phyloP scores from a whole-genome alignment of 2,329 filamentous ascomycete genomes.

The Fusarium clavum region DNA sequence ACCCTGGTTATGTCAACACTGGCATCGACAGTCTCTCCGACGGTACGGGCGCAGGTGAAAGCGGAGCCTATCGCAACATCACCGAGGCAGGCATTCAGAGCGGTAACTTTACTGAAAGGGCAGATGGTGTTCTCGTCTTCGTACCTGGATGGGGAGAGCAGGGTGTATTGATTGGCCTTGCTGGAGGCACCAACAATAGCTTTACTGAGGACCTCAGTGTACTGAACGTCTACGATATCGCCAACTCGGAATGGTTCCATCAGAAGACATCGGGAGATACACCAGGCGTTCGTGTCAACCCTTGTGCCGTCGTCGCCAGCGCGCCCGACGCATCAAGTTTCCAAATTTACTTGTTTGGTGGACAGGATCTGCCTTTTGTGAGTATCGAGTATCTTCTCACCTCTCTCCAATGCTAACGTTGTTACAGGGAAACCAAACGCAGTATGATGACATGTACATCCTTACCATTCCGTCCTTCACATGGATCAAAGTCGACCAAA shows the following conservation, averaged over 20 bases:
- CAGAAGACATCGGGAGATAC: slow-evolving; percentile 66
- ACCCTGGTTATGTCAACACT: slow-evolving; percentile 74
- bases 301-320: slow-evolving; percentile 72
- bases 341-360: slow-evolving; percentile 83
- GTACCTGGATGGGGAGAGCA: slow-evolving; percentile 78
- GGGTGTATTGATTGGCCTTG: slow-evolving; percentile 78
- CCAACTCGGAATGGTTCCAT: slow-evolving; percentile 68
- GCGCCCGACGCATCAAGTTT: slow-evolving; percentile 78
- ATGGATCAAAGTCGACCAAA: slow-evolving; percentile 68
- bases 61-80: slow-evolving; percentile 78
- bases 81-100: slow-evolving; percentile 77
- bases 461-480: slow-evolving; percentile 71
- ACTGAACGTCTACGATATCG: slow-evolving; percentile 77
- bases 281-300: slow-evolving; percentile 65
- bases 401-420: slow-evolving; percentile 14
- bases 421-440: slow-evolving; percentile 58
- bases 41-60: slow-evolving; percentile 66
- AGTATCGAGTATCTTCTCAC: slow-evolving; percentile 30
- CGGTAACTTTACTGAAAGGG: slow-evolving; percentile 75
- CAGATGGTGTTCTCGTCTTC: slow-evolving; percentile 78
- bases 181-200: slow-evolving; percentile 75
- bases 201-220: slow-evolving; percentile 67
- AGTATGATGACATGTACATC: slow-evolving; percentile 75
- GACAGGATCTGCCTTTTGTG: slow-evolving; percentile 76
- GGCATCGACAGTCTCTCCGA: slow-evolving; percentile 67